Evolutionary conservation across 177 flowering plant species (phyloP), one percentile per base, ranked within the genome.

Genomic region (Tripterygium wilfordii): DNA sequence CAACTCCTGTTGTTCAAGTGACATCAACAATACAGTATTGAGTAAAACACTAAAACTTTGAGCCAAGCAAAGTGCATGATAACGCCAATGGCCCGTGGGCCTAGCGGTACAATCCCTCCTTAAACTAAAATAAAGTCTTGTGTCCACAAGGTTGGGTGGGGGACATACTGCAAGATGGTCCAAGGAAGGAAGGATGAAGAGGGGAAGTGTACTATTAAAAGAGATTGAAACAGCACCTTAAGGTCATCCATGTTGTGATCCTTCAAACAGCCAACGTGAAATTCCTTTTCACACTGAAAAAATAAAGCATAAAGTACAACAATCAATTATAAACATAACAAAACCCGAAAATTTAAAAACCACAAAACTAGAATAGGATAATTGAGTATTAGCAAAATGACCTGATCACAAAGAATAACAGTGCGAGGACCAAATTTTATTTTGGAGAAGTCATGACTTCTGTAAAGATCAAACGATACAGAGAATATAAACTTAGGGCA

Each of bases 381-480:
- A n/a, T 9, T 28, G 6, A 8, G 1, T 3, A n/a, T 5, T 5
- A 4, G 19, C 30, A 54, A 9, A 50, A 24, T 67, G 10, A 94
- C 99, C 84, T 89, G 99, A 62, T 94, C 99, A 58, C 99, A 94
- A 9, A 89, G 65, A n/a, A 94, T 71, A 25, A 94, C 95, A 2
- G 97, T 86, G 1, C 61, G 72, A 27, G 81, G 80, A 57, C 83
- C 80, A 73, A 94, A 94, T 6, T 67, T 76, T 23, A 60, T 80
- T 57, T 66, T 62, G n/a, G n/a, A n/a, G 52, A 80, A 91, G 53
- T 59, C 70, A 53, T 66, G 87, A 16, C 55, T 59, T 43, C 98
- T 92, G 71, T 42, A 59, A 3, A n/a, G 20, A 36, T 41, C 28
- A 61, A 25, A 30, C 7, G 12, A 7, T 12, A 30, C 33, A 14